Evolutionary conservation across 2,329 filamentous ascomycete genomes (phyloP).

Genomic region (Sclerotinia borealis): DNA sequence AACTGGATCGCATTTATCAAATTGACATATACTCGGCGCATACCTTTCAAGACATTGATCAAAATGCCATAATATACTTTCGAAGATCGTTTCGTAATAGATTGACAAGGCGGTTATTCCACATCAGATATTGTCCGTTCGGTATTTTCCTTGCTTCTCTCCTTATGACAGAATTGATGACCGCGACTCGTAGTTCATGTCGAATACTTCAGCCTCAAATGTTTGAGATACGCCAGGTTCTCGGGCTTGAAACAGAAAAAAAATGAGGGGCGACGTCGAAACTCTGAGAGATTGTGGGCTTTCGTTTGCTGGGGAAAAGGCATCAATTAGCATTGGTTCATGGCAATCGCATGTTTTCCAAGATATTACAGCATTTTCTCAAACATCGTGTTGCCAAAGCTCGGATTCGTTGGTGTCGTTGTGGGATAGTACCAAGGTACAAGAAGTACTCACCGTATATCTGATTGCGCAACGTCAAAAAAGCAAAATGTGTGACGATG

Average conservation of each 20-base stretch:
- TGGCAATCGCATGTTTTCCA: conserved; percentile 4
- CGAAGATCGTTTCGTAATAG: background rate
- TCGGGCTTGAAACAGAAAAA: background rate
- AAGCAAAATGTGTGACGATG: conserved; percentile 7
- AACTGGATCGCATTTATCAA: background rate
- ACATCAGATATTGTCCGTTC: background rate
- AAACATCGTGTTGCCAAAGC: background rate
- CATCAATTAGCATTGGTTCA: conserved; percentile 6
- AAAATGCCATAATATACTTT: conserved; percentile 2
- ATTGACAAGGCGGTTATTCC: background rate
- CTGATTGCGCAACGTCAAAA: conserved; percentile 8
- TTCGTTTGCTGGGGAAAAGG: background rate
- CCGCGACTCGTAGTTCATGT: conserved; percentile 10
- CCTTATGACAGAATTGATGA: conserved; percentile 4
- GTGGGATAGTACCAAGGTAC: background rate
- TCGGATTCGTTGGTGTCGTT: background rate
- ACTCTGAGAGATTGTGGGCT: background rate
- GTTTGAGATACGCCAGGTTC: conserved; percentile 5
- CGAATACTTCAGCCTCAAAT: conserved; percentile 11
- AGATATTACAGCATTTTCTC: background rate
- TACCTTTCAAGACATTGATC: conserved; percentile 13
- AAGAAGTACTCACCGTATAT: conserved; percentile 10
- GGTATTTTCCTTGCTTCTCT: conserved; percentile 8
- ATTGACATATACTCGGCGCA: background rate
- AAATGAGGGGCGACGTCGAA: conserved; percentile 1